Evolutionary conservation across 108 stramenopile genomes (phyloP).

Genomic region (Cyclotella choctawhatcheeana): DNA sequence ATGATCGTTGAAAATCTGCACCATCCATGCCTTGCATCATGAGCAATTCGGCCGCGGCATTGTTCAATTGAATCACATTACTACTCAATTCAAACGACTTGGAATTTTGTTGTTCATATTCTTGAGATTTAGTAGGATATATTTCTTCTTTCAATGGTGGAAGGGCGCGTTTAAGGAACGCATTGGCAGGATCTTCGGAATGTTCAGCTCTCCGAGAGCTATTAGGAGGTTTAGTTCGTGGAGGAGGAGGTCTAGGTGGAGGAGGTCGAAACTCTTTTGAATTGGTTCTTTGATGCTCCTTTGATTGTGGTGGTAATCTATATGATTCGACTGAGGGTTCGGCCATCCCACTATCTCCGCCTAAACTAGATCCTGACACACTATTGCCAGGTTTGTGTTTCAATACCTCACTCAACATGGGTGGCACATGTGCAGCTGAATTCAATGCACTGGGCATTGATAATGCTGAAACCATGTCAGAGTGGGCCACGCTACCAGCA

Average conservation of each 20-base stretch:
- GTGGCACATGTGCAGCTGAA: not conserved
- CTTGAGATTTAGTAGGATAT: not conserved
- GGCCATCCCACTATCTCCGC: not conserved
- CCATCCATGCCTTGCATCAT: not conserved
- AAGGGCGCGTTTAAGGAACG: not conserved
- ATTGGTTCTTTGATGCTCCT: not conserved
- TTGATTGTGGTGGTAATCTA: not conserved
- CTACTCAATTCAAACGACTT: no score
- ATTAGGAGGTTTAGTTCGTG: not conserved
- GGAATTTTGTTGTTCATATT: not conserved
- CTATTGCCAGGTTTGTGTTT: not conserved
- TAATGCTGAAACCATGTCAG: constrained; percentile 1
- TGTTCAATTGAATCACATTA: not conserved
- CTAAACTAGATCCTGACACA: not conserved
- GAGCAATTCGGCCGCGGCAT: not conserved
- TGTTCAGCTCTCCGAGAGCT: not conserved
- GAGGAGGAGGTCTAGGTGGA: not conserved
- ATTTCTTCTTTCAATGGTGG: constrained; percentile 1
- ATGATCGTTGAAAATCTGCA: not conserved
- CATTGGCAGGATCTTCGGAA: not conserved
- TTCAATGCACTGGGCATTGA: not conserved
- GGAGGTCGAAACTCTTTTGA: not conserved
- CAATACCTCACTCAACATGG: constrained; percentile 3
- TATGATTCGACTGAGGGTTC: not conserved
- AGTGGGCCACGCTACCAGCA: not conserved